Percentiles rank a stretch among this genome's conserved stretches.
phyloP scores from a whole-genome alignment of 768 basidiomycete genomes.

The Agrocybe chaxingu region DNA sequence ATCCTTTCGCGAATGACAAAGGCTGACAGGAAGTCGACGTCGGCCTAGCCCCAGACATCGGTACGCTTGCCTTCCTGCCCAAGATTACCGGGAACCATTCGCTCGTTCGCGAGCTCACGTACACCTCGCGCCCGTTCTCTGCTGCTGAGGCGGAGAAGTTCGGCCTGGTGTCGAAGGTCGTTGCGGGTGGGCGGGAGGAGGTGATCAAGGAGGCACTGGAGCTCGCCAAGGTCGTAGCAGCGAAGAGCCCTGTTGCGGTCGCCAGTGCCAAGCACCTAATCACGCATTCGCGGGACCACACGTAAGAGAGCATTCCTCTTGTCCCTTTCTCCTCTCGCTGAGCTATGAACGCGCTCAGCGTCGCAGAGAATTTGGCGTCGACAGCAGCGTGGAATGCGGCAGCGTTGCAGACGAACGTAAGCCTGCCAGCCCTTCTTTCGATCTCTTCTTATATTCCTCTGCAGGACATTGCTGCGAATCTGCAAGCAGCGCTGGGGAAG shows the following conservation, averaged over 20 bases:
- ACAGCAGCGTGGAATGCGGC: constrained; percentile 43
- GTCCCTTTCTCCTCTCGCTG: neutral
- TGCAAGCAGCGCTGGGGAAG: constrained; percentile 30
- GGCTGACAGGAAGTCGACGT: constrained; percentile 76
- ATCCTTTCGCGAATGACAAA: constrained; percentile 3
- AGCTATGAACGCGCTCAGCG: constrained; percentile 17
- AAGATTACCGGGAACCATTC: constrained; percentile 76
- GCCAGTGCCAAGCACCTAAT: constrained; percentile 75
- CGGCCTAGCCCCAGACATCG: constrained; percentile 85
- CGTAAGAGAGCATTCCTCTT: constrained; percentile 35
- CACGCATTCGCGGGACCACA: constrained; percentile 76
- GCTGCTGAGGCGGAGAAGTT: constrained; percentile 63
- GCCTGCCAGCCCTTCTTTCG: constrained; percentile 1
- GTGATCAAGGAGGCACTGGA: constrained; percentile 67
- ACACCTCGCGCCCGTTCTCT: constrained; percentile 70
- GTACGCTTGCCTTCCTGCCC: constrained; percentile 78
- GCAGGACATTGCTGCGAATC: constrained; percentile 36
- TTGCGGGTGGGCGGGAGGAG: constrained; percentile 60
- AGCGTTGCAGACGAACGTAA: constrained; percentile 37
- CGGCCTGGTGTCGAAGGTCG: constrained; percentile 73
- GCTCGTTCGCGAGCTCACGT: constrained; percentile 69
- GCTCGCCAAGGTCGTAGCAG: constrained; percentile 61
- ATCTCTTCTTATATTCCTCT: neutral
- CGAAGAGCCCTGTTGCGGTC: constrained; percentile 80
- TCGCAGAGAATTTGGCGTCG: constrained; percentile 40